Evolutionary conservation across 352 stramenopile genomes (phyloP).

Genomic region (Stramenopiles sp.): DNA sequence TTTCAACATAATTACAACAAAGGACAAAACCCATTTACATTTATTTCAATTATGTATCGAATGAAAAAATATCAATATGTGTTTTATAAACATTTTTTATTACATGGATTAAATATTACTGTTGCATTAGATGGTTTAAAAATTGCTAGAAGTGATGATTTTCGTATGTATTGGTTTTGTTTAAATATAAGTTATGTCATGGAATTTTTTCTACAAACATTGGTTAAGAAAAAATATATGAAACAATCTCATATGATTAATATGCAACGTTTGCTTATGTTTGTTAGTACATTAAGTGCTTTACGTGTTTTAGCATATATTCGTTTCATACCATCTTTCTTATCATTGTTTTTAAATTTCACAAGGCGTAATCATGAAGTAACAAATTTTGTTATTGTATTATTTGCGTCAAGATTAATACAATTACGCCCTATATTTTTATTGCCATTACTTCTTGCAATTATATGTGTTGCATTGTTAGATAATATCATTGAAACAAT

Average conservation of each 20-base stretch:
- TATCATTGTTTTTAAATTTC: constrained; percentile 34
- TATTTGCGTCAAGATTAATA: no score
- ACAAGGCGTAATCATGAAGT: constrained; percentile 22
- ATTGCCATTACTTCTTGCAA: no score
- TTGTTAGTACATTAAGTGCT: constrained; percentile 21
- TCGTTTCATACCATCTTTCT: constrained; percentile 9
- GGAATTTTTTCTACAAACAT: constrained; percentile 45
- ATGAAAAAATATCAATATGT: constrained; percentile 48
- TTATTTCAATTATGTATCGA: constrained; percentile 30
- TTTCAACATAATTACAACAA: constrained; percentile 36
- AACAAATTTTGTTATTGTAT: constrained; percentile 9
- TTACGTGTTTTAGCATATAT: constrained; percentile 17
- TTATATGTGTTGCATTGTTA: no score
- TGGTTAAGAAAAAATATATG: constrained; percentile 32
- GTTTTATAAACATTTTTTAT: constrained; percentile 44
- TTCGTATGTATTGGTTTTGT: constrained; percentile 35
- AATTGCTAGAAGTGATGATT: constrained; percentile 17
- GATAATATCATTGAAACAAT: no score
- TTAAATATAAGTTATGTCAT: constrained; percentile 40
- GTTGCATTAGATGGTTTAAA: constrained; percentile 18
- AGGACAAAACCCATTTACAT: constrained; percentile 7
- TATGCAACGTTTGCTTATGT: constrained; percentile 33
- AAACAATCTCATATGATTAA: constrained; percentile 27
- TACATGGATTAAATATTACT: constrained; percentile 38
- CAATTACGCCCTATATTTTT: no score